Conservation (phyloP, 2,329 filamentous ascomycete species). For the Aspergillus glaucus region DNA sequence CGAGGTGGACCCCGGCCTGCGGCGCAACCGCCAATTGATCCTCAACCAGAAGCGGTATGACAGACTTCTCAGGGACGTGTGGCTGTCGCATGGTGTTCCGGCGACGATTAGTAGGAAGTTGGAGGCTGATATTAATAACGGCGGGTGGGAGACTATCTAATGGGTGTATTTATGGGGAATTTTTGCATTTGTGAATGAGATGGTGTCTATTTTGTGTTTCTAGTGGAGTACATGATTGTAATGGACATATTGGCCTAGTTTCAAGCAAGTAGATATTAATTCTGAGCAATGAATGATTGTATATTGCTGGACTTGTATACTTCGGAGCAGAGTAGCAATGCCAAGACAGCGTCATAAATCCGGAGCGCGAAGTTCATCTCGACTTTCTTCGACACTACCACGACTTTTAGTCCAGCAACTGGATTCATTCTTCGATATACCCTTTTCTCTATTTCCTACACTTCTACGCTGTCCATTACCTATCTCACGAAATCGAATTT, state of each 20-base stretch:
- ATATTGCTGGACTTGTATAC: neutral
- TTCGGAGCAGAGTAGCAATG: conserved; percentile 7
- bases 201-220: neutral
- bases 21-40: conserved; percentile 81
- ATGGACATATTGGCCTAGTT: neutral
- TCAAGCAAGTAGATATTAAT: neutral
- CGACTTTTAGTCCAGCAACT: neutral
- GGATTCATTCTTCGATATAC: neutral
- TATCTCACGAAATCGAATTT: too few species aligned
- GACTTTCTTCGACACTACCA: neutral
- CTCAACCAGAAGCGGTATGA: conserved; percentile 94
- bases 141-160: conserved; percentile 76
- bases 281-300: neutral
- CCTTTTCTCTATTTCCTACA: too few species aligned
- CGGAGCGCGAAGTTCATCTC: neutral
- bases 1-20: conserved; percentile 85
- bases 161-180: neutral
- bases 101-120: conserved; percentile 83
- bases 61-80: conserved; percentile 73
- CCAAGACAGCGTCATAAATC: conserved; percentile 9
- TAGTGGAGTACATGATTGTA: neutral
- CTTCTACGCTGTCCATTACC: too few species aligned
- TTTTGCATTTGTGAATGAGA: neutral
- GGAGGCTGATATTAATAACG: conserved; percentile 93
- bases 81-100: conserved; percentile 80